phyloP scores from a whole-genome alignment of 768 basidiomycete species.

The Amanita rimosa region DNA sequence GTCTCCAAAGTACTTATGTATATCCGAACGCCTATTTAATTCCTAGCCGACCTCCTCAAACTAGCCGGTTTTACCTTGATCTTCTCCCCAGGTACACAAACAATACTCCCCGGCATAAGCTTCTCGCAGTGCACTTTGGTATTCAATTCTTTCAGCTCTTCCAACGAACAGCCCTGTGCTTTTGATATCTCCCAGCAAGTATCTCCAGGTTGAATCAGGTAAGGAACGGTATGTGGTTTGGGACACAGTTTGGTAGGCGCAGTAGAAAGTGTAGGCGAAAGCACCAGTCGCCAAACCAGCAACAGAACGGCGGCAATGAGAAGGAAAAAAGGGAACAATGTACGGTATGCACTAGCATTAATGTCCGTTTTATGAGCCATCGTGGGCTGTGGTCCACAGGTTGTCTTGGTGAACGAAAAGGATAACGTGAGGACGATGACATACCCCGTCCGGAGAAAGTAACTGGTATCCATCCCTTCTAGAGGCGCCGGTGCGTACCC shows the following conservation, averaged over 20 bases:
- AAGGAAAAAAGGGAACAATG: constrained; percentile 65
- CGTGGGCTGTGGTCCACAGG: constrained; percentile 11
- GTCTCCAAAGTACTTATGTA: too few relatives aligned
- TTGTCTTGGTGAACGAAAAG: not conserved
- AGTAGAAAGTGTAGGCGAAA: constrained; percentile 29
- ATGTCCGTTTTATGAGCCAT: constrained; percentile 21
- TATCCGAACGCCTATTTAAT: not conserved
- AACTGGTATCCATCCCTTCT: constrained; percentile 47
- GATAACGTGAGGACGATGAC: constrained; percentile 10
- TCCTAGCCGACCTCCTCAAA: not conserved
- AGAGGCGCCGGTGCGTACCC: constrained; percentile 16
- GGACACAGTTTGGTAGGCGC: constrained; percentile 24
- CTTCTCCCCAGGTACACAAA: constrained; percentile 40
- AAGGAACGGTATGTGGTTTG: constrained; percentile 24
- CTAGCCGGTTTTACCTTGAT: not conserved
- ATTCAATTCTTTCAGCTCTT: constrained; percentile 41
- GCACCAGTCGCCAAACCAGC: constrained; percentile 50
- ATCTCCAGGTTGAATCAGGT: constrained; percentile 47
- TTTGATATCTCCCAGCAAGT: constrained; percentile 55
- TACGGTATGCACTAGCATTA: constrained; percentile 39
- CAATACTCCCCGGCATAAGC: constrained; percentile 45
- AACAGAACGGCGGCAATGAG: constrained; percentile 52
- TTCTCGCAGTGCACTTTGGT: constrained; percentile 41
- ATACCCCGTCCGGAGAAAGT: constrained; percentile 40
- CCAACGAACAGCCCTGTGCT: constrained; percentile 35